Evolutionary conservation across 768 basidiomycete species (phyloP), one percentile per base, ranked within the genome.

Genomic region (Xerocomellus chrysenteron): DNA sequence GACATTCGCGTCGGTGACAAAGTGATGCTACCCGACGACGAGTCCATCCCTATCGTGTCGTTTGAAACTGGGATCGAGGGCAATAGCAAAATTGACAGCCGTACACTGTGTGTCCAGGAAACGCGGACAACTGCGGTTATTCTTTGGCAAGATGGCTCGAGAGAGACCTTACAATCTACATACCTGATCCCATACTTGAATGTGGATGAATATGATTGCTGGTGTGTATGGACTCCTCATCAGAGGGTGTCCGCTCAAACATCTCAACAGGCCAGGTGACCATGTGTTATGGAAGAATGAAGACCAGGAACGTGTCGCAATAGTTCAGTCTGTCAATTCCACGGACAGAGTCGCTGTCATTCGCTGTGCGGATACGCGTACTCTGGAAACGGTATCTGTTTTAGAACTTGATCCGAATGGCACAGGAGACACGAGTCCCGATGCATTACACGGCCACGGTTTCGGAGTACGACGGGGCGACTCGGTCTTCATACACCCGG

Each of bases 351-450:
- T 87, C 7, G 88, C 91, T 14, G 74, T 75, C 52, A 77, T 95
- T 46, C 77, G 80, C 12, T 83, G 85, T 65, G 68, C 76, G 24
- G 85, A 84, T 61, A 81, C 76, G 19, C 76, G 75, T 26, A 72
- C 73, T 37, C 73, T 75, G 45, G 88, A 93, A 68, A 77, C 86
- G 17, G 90, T 87, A 12, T 90, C 93, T 36, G 80, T 91, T 12
- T 79, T 98, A 36, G 94, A 98, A 74, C 83, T 98, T 50, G 94
- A 96, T 68, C 86, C 90, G 10, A 90, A 92, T 64, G 92, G 92
- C 30, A 78, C 78, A 26, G 78, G 79, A 37, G 86, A 86, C 57
- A 68, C 74, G 61, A 74, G 77, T 56, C 74, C 73, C 8, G 72
- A 76, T 33, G 71, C 73, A 36, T 70, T 79, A 26, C 72, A 74